Conservation (phyloP, 164 flowering plant genomes). For the Platanus orientalis region DNA sequence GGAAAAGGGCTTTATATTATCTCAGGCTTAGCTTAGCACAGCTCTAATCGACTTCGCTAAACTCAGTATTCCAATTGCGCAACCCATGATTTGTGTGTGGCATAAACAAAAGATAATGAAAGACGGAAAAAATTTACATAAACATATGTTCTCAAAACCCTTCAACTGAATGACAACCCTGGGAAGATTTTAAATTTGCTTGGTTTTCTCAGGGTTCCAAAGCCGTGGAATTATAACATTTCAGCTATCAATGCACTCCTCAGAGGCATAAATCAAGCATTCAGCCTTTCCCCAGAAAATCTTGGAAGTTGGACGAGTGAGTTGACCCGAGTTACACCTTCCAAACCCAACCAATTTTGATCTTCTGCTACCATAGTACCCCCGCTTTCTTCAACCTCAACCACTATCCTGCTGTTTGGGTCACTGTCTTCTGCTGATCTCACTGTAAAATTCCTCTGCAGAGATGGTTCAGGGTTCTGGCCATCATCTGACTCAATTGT, state of each 20-base stretch:
- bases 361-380: constrained; percentile 42
- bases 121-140: no score
- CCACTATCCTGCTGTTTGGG: constrained; percentile 17
- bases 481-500: constrained; percentile 71
- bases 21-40: no score
- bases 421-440: constrained; percentile 56
- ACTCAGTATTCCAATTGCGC: no score
- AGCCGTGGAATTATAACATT: constrained; percentile 2
- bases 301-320: constrained; percentile 90
- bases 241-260: neutral
- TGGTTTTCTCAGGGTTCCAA: neutral
- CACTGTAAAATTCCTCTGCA: constrained; percentile 69
- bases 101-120: no score
- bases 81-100: no score
- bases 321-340: constrained; percentile 87
- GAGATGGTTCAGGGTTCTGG: constrained; percentile 60
- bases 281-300: constrained; percentile 67
- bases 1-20: no score
- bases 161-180: neutral
- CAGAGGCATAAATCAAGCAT: constrained; percentile 22
- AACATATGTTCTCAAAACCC: neutral
- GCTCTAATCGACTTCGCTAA: no score
- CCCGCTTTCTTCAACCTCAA: constrained; percentile 29
- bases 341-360: constrained; percentile 83
- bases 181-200: neutral